A percentile compares a stretch with the other conserved stretches of the same genome.
These are phyloP conservation scores for Conticribra weissflogii DNA, from an alignment of 108 stramenopile species.

Conservation along the genomic window DNA sequence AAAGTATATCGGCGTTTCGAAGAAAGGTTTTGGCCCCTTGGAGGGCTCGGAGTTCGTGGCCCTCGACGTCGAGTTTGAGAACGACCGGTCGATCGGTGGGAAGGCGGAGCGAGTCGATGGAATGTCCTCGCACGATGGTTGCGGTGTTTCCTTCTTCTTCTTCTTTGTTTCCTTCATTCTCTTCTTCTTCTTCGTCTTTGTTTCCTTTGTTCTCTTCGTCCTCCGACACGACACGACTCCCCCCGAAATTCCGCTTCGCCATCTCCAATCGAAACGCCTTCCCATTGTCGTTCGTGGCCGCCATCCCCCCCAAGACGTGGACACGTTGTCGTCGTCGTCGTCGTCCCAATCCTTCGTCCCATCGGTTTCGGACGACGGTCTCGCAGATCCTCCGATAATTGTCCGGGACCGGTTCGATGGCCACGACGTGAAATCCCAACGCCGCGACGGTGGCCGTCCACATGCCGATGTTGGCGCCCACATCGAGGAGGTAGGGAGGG, in stretches of 20 bases:
- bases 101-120: constrained; percentile 15
- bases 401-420: constrained; percentile 24
- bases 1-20: constrained; percentile 19
- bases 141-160: too few species aligned
- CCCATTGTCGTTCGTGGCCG: constrained; percentile 14
- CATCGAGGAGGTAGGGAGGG: constrained; percentile 30
- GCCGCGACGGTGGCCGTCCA: constrained; percentile 35
- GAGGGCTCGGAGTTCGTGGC: constrained; percentile 26
- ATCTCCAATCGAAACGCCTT: constrained; percentile 7
- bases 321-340: too few species aligned
- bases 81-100: constrained; percentile 29
- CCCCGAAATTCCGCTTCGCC: not conserved
- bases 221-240: constrained; percentile 4
- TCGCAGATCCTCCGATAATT: constrained; percentile 32
- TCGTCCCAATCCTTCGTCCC: constrained; percentile 18
- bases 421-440: constrained; percentile 5
- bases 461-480: constrained; percentile 47
- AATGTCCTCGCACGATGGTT: constrained; percentile 8
- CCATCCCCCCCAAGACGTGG: constrained; percentile 14
- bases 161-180: too few species aligned
- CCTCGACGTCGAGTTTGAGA: constrained; percentile 44
- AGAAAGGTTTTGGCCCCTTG: constrained; percentile 31
- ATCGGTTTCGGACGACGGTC: constrained; percentile 19
- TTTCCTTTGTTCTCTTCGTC: not conserved
- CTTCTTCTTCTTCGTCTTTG: constrained; percentile 3